phyloP scores from a whole-genome alignment of 805 yeast species.

The Starmerella sp. region DNA sequence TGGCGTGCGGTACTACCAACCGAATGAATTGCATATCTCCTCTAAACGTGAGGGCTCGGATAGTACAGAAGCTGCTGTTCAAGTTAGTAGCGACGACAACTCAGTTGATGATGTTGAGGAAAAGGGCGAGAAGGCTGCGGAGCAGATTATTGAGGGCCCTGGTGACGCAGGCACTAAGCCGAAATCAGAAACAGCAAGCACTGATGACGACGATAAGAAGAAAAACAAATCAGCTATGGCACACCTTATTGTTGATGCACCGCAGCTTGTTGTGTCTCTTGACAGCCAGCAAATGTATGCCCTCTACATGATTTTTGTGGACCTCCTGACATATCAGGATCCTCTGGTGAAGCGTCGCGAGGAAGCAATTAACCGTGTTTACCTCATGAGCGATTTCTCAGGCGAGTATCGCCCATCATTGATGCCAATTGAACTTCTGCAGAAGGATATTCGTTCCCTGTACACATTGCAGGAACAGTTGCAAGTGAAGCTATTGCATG shows the following conservation, averaged over 20 bases:
- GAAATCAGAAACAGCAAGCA: background rate
- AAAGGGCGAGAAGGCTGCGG: slow-evolving; percentile 6
- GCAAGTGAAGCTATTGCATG: slow-evolving; percentile 16
- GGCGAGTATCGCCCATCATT: slow-evolving; percentile 45
- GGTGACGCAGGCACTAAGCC: slow-evolving; percentile 12
- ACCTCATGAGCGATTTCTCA: slow-evolving; percentile 54
- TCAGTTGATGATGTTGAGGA: background rate
- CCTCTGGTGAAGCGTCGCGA: slow-evolving; percentile 50
- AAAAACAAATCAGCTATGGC: slow-evolving; percentile 8
- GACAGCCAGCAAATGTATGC: slow-evolving; percentile 67
- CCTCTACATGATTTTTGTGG: slow-evolving; percentile 49
- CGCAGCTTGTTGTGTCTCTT: slow-evolving; percentile 53
- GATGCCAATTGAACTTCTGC: slow-evolving; percentile 39
- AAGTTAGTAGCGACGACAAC: slow-evolving; percentile 4
- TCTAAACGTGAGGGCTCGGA: slow-evolving; percentile 9
- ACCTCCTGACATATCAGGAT: slow-evolving; percentile 60
- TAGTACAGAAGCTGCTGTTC: background rate
- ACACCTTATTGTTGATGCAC: slow-evolving; percentile 43
- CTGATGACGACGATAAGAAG: slow-evolving; percentile 9
- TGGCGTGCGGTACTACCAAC: slow-evolving; percentile 47
- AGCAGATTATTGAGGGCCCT: background rate
- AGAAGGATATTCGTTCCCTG: slow-evolving; percentile 37
- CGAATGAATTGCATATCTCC: slow-evolving; percentile 36
- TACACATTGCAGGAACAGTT: slow-evolving; percentile 37
- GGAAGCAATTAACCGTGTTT: slow-evolving; percentile 52